These are phyloP conservation scores for Heterobasidion occidentale DNA, from an alignment of 1,284 basidiomycete species.

Conservation along the genomic window DNA sequence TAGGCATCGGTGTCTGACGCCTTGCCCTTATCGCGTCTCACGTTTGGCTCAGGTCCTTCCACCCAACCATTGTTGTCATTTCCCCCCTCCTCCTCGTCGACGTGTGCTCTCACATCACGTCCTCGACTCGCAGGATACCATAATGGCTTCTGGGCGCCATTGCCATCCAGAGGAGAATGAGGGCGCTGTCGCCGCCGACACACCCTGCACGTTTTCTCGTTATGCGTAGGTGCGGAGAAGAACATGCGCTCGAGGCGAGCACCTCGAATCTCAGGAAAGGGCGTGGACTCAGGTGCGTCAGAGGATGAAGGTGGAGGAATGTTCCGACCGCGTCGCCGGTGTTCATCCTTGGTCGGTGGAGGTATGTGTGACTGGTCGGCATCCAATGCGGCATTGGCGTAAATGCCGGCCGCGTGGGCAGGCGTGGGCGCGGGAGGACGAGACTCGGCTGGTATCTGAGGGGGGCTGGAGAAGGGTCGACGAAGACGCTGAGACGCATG, in stretches of 20 bases:
- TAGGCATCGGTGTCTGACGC: slow-evolving; percentile 1
- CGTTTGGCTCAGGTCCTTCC: slow-evolving; percentile 18
- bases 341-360: slow-evolving; percentile 3
- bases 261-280: slow-evolving; percentile 78
- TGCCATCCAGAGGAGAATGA: slow-evolving; percentile 6
- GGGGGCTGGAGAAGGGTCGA: background rate
- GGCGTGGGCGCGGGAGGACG: slow-evolving; percentile 9
- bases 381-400: background rate
- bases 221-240: slow-evolving; percentile 70
- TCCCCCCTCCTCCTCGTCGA: slow-evolving; percentile 17
- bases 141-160: slow-evolving; percentile 14
- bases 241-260: slow-evolving; percentile 70
- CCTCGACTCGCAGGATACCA: slow-evolving; percentile 17
- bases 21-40: background rate
- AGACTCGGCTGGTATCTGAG: background rate
- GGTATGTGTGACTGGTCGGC: background rate
- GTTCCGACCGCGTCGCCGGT: slow-evolving; percentile 2
- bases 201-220: slow-evolving; percentile 56
- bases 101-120: slow-evolving; percentile 9
- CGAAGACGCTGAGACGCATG: background rate
- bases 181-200: slow-evolving; percentile 42
- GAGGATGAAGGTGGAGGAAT: slow-evolving; percentile 6
- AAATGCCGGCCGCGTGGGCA: slow-evolving; percentile 2
- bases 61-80: slow-evolving; percentile 10
- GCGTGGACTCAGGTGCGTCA: slow-evolving; percentile 32